phyloP scores from a whole-genome alignment of 805 yeast genomes.

The Komagataella mondaviorum region DNA sequence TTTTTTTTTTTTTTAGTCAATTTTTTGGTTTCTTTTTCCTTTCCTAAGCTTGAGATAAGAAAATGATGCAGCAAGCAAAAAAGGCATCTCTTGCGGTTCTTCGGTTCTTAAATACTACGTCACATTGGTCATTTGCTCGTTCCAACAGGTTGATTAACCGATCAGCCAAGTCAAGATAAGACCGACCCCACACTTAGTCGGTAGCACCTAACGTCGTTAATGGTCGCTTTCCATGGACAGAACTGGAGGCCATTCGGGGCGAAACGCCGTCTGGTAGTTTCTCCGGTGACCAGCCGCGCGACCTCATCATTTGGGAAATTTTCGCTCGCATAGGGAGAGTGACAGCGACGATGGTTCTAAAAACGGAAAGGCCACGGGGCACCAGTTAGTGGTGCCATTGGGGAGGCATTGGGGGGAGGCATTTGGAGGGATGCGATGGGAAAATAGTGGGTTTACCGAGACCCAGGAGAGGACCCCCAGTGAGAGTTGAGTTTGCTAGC shows the following conservation, averaged over 20 bases:
- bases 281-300: neutral
- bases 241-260: neutral
- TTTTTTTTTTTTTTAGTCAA: too few species aligned
- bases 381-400: too few species aligned
- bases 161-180: neutral
- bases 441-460: too few species aligned
- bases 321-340: neutral
- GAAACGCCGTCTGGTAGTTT: neutral
- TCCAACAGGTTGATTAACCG: neutral
- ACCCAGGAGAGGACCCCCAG: too few species aligned
- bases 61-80: neutral
- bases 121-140: neutral
- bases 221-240: neutral
- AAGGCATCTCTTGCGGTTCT: neutral
- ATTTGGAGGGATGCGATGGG: too few species aligned
- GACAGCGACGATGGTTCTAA: neutral
- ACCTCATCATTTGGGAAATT: neutral
- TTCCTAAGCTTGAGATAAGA: neutral
- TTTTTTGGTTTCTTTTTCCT: neutral
- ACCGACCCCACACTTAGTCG: neutral
- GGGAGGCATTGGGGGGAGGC: too few species aligned
- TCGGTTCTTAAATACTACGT: neutral
- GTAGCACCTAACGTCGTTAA: neutral
- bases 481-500: too few species aligned
- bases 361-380: neutral